Base-by-base conservation (phyloP, 1,139 yeast species). In the Geotrichum reessii region DNA sequence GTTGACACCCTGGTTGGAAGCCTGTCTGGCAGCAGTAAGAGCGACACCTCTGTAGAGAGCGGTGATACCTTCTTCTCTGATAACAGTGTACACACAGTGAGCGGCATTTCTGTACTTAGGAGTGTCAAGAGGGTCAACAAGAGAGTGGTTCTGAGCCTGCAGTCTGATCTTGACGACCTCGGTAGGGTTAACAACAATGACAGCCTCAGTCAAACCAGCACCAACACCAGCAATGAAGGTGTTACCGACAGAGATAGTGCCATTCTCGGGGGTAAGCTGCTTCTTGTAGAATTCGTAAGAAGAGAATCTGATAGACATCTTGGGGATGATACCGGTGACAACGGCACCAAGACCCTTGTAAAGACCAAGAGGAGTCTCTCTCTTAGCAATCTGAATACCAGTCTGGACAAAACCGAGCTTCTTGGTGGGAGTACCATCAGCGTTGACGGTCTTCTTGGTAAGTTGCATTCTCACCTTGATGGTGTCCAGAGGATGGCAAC, bases 321-420 rank as follows among this genome's bases (percentile, higher is more conserved):
- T 93, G 60, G 99, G 99, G 52, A 93, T 96, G 70, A 93, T 93
- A 63, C 99, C 99, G 71, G 93, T 88, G 58, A 91, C 89, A 62
- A 93, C 99, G 24, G 99, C 98, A 44, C 97, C 97, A 59, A 93
- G 81, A 61, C 99, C 99, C 73, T 93, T 92, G 77, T 93, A 93
- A 46, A 93, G 81, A 11, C 97, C 93, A 63, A 90, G 78, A 63
- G 90, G 81, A 4, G 95, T 87, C 72, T 93, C 98, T 64, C 88
- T 83, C 63, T 80, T 80, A 60, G 85, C 91, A 66, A 93, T 92
- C 62, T 81, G 79, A 57, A 82, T 74, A 67, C 97, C 98, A 12
- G 98, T 92, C 57, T 78, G 80, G 61, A 91, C 70, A 69, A 93
- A 91, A 0, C 98, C 98, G 5, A 95, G 93, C 28, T 89, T 85